Evolutionary conservation across 441 rosid genomes (phyloP).

Genomic region (Raphanus hybrid): DNA sequence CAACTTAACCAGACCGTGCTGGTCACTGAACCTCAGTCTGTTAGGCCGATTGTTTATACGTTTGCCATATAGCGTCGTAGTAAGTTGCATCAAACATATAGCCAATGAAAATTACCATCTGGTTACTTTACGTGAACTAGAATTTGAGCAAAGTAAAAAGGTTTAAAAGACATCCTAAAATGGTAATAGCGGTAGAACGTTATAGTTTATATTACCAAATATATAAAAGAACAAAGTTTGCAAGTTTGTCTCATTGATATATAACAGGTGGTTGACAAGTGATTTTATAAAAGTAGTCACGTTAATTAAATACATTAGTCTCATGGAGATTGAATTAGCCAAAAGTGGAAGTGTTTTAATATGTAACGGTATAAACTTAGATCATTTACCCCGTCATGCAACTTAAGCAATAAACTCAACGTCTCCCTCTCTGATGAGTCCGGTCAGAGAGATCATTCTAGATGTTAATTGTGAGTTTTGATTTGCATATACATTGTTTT

Average conservation of each 20-base stretch:
- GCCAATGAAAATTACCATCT: slow-evolving; percentile 1
- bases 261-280: neutral
- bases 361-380: neutral
- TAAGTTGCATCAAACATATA: neutral
- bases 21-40: neutral
- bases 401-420: neutral
- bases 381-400: neutral
- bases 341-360: neutral
- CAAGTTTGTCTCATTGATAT: neutral
- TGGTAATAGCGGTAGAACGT: slow-evolving; percentile 1
- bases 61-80: neutral
- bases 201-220: neutral
- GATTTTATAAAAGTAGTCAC: neutral
- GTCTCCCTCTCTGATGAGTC: neutral
- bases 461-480: neutral
- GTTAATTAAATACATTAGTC: neutral
- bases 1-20: neutral
- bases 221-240: neutral
- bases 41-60: neutral
- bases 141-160: neutral
- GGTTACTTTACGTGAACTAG: neutral
- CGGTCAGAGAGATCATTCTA: neutral
- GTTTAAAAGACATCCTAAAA: neutral
- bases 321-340: neutral
- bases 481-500: neutral